These are phyloP conservation scores for Calonectria pseudoreteaudii DNA, from an alignment of 2,329 filamentous ascomycete genomes.

Conservation along the genomic window DNA sequence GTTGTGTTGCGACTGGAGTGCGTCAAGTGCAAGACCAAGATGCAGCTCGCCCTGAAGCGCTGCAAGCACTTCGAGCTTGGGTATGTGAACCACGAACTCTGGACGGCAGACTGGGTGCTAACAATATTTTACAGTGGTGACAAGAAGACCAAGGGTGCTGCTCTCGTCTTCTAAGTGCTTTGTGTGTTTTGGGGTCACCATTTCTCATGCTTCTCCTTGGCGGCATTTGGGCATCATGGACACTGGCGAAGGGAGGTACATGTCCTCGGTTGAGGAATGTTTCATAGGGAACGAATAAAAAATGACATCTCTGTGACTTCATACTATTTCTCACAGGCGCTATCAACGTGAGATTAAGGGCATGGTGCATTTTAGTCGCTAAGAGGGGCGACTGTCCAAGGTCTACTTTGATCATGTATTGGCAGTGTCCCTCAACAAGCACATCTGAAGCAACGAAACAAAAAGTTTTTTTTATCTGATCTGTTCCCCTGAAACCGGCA, in stretches of 20 bases:
- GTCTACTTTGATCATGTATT: not conserved
- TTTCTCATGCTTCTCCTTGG: slow-evolving; percentile 58
- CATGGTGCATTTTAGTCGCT: not conserved
- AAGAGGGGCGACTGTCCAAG: not conserved
- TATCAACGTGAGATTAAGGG: not conserved
- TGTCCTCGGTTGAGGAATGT: slow-evolving; percentile 57
- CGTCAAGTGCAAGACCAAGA: slow-evolving; percentile 97
- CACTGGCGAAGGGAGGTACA: slow-evolving; percentile 61
- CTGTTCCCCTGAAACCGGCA: not conserved
- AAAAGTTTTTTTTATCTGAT: not conserved
- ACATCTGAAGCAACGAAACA: not conserved
- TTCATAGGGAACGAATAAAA: slow-evolving; percentile 59
- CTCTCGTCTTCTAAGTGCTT: slow-evolving; percentile 95
- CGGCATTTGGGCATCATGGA: slow-evolving; percentile 61
- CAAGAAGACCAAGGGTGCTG: slow-evolving; percentile 99
- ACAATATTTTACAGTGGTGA: slow-evolving; percentile 80
- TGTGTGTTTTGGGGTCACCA: slow-evolving; percentile 55
- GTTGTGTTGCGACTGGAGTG: slow-evolving; percentile 98
- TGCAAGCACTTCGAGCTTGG: slow-evolving; percentile 99
- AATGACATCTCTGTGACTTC: slow-evolving; percentile 42
- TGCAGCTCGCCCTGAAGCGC: slow-evolving; percentile 97
- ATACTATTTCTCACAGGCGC: slow-evolving; percentile 13
- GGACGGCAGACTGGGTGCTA: slow-evolving; percentile 48
- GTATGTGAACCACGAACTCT: slow-evolving; percentile 67
- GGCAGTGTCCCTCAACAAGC: not conserved